Evolutionary conservation across 2,329 filamentous ascomycete genomes (phyloP).

Genomic region (Talaromyces funiculosus): DNA sequence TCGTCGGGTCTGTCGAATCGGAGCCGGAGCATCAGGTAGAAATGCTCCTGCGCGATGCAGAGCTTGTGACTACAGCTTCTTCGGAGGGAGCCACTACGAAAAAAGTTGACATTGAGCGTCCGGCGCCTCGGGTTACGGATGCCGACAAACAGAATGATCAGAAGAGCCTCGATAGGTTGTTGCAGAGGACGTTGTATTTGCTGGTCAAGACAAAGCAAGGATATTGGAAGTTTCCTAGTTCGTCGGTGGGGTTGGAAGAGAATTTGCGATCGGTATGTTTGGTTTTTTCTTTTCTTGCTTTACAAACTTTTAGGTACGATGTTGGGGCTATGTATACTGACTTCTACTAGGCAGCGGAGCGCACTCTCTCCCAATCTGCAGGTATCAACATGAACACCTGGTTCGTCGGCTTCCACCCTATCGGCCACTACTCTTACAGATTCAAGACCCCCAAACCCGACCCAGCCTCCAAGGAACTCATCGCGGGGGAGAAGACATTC

Average conservation of each 20-base stretch:
- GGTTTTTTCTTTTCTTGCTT: not conserved
- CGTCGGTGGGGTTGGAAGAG: constrained; percentile 63
- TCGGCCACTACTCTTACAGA: constrained; percentile 68
- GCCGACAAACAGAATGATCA: constrained; percentile 72
- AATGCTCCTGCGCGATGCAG: constrained; percentile 68
- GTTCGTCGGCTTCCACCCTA: constrained; percentile 84
- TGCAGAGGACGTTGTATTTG: constrained; percentile 81
- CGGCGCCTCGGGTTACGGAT: constrained; percentile 65
- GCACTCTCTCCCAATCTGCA: constrained; percentile 68
- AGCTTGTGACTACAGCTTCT: constrained; percentile 41
- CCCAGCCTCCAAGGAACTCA: constrained; percentile 35
- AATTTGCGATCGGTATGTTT: constrained; percentile 72
- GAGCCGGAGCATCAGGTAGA: constrained; percentile 61
- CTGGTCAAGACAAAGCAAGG: constrained; percentile 67
- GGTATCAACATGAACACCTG: constrained; percentile 98
- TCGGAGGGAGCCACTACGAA: constrained; percentile 39
- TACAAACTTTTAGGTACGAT: not conserved
- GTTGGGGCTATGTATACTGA: not conserved
- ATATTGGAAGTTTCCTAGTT: constrained; percentile 76
- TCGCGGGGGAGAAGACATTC: constrained; percentile 73
- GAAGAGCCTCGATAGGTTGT: constrained; percentile 68
- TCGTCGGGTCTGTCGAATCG: constrained; percentile 65
- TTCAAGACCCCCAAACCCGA: constrained; percentile 46
- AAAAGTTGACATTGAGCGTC: constrained; percentile 64
- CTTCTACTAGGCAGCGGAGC: constrained; percentile 66